Conservation (phyloP, 768 basidiomycete genomes). For the Obba rivulosa region DNA sequence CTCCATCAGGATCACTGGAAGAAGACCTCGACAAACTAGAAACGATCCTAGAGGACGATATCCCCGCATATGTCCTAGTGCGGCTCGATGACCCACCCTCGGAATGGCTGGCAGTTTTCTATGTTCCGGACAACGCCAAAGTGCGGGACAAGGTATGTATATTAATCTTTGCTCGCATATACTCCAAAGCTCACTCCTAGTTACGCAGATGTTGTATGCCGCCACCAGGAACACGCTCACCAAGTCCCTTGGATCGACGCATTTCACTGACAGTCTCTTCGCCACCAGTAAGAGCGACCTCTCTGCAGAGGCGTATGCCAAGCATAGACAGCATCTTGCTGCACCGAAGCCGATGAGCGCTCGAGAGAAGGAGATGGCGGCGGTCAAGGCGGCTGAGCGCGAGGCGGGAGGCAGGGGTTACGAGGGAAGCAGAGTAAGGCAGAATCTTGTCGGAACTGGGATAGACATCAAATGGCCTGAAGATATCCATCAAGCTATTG, state of each 20-base stretch:
- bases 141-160: slow-evolving; percentile 71
- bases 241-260: slow-evolving; percentile 67
- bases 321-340: slow-evolving; percentile 63
- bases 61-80: slow-evolving; percentile 73
- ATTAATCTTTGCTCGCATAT: neutral
- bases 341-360: slow-evolving; percentile 81
- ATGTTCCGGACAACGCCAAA: slow-evolving; percentile 78
- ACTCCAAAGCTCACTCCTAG: neutral
- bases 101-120: slow-evolving; percentile 72
- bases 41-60: slow-evolving; percentile 49
- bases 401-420: slow-evolving; percentile 43
- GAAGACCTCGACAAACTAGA: slow-evolving; percentile 59
- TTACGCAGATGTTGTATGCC: slow-evolving; percentile 78
- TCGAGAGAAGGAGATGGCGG: slow-evolving; percentile 77
- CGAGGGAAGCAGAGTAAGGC: slow-evolving; percentile 51
- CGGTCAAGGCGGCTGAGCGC: slow-evolving; percentile 74
- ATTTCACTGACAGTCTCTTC: slow-evolving; percentile 72
- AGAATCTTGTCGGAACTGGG: slow-evolving; percentile 51
- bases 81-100: slow-evolving; percentile 53
- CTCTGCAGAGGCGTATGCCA: slow-evolving; percentile 63
- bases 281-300: slow-evolving; percentile 69
- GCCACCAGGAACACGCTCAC: slow-evolving; percentile 66
- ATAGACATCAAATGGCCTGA: slow-evolving; percentile 65
- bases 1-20: slow-evolving; percentile 45
- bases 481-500: slow-evolving; percentile 61